phyloP scores from a whole-genome alignment of 75 land plant species.

The Selaginella tamariscina region DNA sequence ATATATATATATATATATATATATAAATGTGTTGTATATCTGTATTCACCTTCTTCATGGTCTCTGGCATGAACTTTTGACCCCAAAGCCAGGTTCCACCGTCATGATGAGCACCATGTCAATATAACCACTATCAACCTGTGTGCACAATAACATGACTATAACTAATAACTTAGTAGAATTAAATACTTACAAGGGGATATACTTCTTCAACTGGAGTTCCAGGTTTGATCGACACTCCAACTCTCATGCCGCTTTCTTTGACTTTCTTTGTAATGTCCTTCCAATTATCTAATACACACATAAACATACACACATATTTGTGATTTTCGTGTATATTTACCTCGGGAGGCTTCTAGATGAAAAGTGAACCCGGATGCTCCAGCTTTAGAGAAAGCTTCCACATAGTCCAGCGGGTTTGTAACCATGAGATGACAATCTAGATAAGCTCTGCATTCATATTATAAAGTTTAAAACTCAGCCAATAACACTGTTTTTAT shows the following conservation, averaged over 20 bases:
- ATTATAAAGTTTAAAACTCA: neutral
- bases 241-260: constrained; percentile 79
- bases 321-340: neutral
- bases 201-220: constrained; percentile 82
- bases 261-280: constrained; percentile 56
- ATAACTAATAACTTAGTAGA: neutral
- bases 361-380: constrained; percentile 98
- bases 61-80: constrained; percentile 92
- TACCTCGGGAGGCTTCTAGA: constrained; percentile 68
- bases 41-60: constrained; percentile 70
- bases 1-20: no score
- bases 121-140: constrained; percentile 71
- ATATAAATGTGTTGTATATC: neutral
- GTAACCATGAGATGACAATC: constrained; percentile 98
- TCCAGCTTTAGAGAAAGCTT: constrained; percentile 78
- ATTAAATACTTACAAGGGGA: constrained; percentile 51
- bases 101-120: constrained; percentile 96
- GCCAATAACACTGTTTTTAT: neutral
- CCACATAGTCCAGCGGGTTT: constrained; percentile 88
- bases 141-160: neutral
- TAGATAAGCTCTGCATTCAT: constrained; percentile 51
- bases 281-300: constrained; percentile 59
- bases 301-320: neutral
- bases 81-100: constrained; percentile 99
- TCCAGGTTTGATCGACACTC: constrained; percentile 76